These are phyloP conservation scores for Aspergillus sp. DNA, from an alignment of 2,329 filamentous ascomycete genomes.

Conservation along the genomic window DNA sequence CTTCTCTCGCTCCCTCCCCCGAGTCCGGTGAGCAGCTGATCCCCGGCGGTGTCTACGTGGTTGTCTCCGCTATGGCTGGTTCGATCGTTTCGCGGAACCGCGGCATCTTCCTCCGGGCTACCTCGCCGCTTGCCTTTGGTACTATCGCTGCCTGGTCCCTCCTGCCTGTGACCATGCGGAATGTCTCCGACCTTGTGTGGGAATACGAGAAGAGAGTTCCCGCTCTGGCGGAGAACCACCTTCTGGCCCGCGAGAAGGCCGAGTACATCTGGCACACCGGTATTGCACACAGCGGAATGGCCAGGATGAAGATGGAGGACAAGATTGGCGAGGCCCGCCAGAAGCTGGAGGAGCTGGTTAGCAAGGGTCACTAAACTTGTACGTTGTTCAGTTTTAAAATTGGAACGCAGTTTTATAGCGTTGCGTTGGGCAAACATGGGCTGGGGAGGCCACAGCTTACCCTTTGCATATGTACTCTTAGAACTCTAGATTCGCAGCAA, in stretches of 20 bases:
- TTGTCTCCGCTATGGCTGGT: conserved; percentile 91
- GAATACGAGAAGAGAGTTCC: conserved; percentile 88
- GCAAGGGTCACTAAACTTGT: conserved; percentile 68
- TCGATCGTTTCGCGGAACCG: conserved; percentile 86
- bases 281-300: conserved; percentile 67
- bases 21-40: conserved; percentile 85
- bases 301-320: conserved; percentile 69
- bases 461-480: conserved; percentile 25
- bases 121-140: conserved; percentile 73
- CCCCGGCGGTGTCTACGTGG: conserved; percentile 84
- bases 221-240: conserved; percentile 73
- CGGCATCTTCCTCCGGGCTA: conserved; percentile 73
- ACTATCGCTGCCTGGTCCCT: conserved; percentile 78
- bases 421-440: no score
- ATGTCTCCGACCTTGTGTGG: conserved; percentile 83
- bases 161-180: conserved; percentile 83
- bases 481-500: conserved; percentile 22
- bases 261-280: conserved; percentile 68
- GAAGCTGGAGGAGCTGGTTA: conserved; percentile 81
- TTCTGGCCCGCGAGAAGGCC: conserved; percentile 65
- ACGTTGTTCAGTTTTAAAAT: conserved; percentile 1
- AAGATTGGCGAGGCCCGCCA: conserved; percentile 73
- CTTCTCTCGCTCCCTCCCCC: conserved; percentile 78
- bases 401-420: background rate
- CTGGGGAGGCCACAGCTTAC: background rate